Conservation (phyloP, 306 rosid species). For the Mimosa bimucronata region DNA sequence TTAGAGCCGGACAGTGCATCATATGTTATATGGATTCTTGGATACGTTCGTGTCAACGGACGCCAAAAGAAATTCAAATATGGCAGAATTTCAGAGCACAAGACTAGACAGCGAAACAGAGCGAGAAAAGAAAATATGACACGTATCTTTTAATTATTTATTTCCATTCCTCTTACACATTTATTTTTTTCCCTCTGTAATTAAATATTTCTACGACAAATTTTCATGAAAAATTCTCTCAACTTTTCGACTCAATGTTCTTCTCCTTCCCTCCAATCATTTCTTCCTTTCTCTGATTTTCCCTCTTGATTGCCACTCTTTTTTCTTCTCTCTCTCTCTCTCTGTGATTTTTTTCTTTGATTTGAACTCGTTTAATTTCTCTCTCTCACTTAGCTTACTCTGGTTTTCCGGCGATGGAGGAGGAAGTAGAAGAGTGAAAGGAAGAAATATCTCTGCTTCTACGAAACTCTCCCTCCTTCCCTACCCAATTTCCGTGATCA, state of each 20-base stretch:
- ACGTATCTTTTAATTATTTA: background rate
- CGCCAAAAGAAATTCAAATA: conserved; percentile 54
- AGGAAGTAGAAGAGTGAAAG: conserved; percentile 73
- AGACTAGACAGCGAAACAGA: background rate
- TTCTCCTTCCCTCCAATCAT: conserved; percentile 66
- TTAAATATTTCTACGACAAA: no score
- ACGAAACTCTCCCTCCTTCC: conserved; percentile 56
- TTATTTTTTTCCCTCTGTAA: background rate
- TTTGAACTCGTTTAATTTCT: background rate
- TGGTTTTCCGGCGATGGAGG: conserved; percentile 63
- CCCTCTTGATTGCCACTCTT: conserved; percentile 4
- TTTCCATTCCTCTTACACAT: no score
- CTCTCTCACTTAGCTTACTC: conserved; percentile 36
- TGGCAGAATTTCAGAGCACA: conserved; percentile 28
- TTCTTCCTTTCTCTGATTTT: conserved; percentile 28
- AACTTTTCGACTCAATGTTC: conserved; percentile 8
- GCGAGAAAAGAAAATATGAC: conserved; percentile 17
- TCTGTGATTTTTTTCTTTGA: background rate
- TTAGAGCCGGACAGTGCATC: background rate
- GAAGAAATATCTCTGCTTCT: conserved; percentile 66
- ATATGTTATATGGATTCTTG: background rate
- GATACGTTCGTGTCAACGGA: conserved; percentile 55
- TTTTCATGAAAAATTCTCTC: no score
- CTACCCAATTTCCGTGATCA: conserved; percentile 39
- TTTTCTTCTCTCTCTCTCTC: background rate